A percentile compares a stretch with the other conserved stretches of the same genome.
These are phyloP conservation scores for Trifolium fragiferum DNA, from an alignment of 306 rosid species.

Conservation along the genomic window DNA sequence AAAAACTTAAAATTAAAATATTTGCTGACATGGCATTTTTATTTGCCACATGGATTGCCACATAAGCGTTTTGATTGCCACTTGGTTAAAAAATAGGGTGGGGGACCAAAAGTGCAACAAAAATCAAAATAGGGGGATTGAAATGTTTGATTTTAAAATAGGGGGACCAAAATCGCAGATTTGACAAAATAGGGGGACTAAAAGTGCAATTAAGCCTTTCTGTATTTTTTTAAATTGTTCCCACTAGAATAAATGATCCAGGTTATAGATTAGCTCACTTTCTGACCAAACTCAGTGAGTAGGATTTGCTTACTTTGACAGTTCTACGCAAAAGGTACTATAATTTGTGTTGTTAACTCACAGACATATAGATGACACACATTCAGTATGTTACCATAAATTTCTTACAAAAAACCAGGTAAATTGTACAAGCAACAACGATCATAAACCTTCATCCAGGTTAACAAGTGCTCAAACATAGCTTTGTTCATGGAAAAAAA, in stretches of 20 bases:
- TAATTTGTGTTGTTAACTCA: not conserved
- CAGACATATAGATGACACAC: not conserved
- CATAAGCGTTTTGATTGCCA: too few species aligned
- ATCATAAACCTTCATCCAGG: conserved; percentile 18
- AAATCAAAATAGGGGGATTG: too few species aligned
- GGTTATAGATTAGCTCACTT: conserved; percentile 3
- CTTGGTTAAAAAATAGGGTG: too few species aligned
- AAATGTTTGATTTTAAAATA: too few species aligned
- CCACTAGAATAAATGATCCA: not conserved
- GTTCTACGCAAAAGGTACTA: not conserved
- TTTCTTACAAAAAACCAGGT: conserved; percentile 7
- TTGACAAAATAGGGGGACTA: too few species aligned
- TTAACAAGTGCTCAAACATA: conserved; percentile 33
- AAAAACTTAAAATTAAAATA: too few species aligned
- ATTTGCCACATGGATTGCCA: too few species aligned
- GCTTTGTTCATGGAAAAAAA: conserved; percentile 33
- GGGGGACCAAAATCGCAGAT: too few species aligned
- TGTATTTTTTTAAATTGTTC: not conserved
- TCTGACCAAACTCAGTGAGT: not conserved
- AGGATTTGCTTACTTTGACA: not conserved
- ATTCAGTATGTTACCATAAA: not conserved
- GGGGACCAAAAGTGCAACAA: too few species aligned
- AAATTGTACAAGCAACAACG: conserved; percentile 34
- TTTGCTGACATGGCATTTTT: too few species aligned
- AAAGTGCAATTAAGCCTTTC: too few species aligned